phyloP scores from a whole-genome alignment of 2,329 filamentous ascomycete species.

The Aspergillus piperis region DNA sequence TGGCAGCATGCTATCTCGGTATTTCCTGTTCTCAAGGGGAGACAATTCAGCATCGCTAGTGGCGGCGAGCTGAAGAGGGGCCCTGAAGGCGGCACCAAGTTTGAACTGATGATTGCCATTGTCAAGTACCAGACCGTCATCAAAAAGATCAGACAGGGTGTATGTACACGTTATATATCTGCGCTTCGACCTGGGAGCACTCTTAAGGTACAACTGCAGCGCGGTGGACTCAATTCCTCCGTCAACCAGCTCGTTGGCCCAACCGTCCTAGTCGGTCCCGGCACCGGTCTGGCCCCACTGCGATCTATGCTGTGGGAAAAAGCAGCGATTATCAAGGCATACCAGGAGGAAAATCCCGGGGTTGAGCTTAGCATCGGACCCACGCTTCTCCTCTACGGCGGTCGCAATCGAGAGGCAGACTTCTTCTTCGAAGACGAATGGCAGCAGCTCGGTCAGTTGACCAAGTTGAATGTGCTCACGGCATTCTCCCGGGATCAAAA shows the following conservation, averaged over 20 bases:
- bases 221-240: constrained; percentile 54
- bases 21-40: constrained; percentile 79
- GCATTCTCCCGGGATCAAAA: constrained; percentile 72
- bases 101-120: constrained; percentile 80
- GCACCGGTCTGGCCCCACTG: constrained; percentile 84
- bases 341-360: constrained; percentile 30
- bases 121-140: constrained; percentile 91
- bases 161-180: constrained; percentile 85
- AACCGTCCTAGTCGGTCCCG: constrained; percentile 76
- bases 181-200: constrained; percentile 60
- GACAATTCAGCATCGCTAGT: constrained; percentile 91
- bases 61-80: constrained; percentile 55
- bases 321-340: constrained; percentile 38
- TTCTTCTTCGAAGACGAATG: constrained; percentile 83
- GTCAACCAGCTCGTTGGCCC: constrained; percentile 55
- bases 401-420: constrained; percentile 71
- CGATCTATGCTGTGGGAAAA: constrained; percentile 79
- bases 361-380: constrained; percentile 40
- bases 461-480: constrained; percentile 57
- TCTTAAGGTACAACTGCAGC: constrained; percentile 61
- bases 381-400: constrained; percentile 77
- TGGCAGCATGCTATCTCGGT: constrained; percentile 70
- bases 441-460: constrained; percentile 48
- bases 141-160: constrained; percentile 77
- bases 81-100: constrained; percentile 45